phyloP scores from a whole-genome alignment of 23 red algal genomes.

The Rhodosorus marinus region DNA sequence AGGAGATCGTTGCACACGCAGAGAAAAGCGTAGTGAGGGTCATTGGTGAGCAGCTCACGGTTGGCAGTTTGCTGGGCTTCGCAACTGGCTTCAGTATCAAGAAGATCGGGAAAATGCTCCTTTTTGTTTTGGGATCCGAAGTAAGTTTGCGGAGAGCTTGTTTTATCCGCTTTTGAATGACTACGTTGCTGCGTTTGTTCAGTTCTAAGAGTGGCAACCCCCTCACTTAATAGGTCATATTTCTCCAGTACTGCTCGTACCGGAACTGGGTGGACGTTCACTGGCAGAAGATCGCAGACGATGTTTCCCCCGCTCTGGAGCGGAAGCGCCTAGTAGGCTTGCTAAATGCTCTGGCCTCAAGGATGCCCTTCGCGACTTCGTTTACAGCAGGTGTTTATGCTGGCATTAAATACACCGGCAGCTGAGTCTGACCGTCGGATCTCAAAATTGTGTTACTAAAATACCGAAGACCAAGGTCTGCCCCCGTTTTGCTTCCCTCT shows the following conservation, averaged over 20 bases:
- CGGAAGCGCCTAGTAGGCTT: not conserved
- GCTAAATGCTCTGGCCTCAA: conserved; percentile 27
- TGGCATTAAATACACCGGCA: not conserved
- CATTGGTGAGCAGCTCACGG: conserved; percentile 42
- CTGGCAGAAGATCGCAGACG: conserved; percentile 5
- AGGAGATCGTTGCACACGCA: no score
- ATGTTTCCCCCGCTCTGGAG: not conserved
- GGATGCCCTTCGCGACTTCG: conserved; percentile 56
- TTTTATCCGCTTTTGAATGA: no score
- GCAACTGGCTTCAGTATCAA: conserved; percentile 43
- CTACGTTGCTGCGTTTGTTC: no score
- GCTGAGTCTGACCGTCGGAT: conserved; percentile 19
- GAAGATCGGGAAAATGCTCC: conserved; percentile 23
- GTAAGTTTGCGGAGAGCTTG: no score
- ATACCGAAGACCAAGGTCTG: no score
- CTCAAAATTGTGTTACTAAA: no score
- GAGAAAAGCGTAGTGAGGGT: no score
- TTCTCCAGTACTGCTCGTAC: conserved; percentile 66
- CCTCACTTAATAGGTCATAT: no score
- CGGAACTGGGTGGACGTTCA: conserved; percentile 41
- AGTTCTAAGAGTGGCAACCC: no score
- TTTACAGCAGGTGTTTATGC: conserved; percentile 32
- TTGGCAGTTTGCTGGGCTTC: conserved; percentile 47
- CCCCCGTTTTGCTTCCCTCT: no score
- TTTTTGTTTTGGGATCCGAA: conserved; percentile 46